These are phyloP conservation scores for Colletotrichum siamense DNA, from an alignment of 2,329 filamentous ascomycete genomes.

Conservation along the genomic window DNA sequence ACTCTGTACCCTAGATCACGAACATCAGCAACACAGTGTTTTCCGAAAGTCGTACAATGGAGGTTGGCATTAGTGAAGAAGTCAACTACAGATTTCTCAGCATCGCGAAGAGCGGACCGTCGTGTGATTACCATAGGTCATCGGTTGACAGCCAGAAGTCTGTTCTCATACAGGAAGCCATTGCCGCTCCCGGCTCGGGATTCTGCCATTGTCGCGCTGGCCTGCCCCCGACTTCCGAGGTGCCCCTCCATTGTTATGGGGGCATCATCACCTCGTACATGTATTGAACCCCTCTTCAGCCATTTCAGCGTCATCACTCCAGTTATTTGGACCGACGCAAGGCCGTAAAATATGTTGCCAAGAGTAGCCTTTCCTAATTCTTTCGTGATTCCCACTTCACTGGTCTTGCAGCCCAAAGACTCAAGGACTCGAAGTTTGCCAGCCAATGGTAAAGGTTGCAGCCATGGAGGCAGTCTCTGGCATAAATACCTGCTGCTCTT, in stretches of 20 bases:
- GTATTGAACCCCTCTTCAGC: neutral
- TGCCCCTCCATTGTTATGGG: neutral
- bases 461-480: neutral
- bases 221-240: neutral
- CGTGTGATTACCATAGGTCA: neutral
- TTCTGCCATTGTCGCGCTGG: too few species aligned
- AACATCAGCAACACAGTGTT: neutral
- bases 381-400: neutral
- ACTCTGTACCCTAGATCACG: neutral
- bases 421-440: neutral
- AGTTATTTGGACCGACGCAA: conserved; percentile 9
- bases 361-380: neutral
- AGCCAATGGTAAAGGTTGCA: neutral
- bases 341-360: conserved; percentile 4
- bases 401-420: neutral
- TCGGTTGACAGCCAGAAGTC: too few species aligned
- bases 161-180: neutral
- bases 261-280: neutral
- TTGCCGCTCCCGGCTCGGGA: neutral
- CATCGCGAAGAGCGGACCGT: neutral
- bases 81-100: neutral
- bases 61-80: neutral
- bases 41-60: neutral
- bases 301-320: neutral
- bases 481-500: neutral